Base-by-base conservation (phyloP, 2,329 filamentous ascomycete genomes). In the Capronia epimyces region DNA sequence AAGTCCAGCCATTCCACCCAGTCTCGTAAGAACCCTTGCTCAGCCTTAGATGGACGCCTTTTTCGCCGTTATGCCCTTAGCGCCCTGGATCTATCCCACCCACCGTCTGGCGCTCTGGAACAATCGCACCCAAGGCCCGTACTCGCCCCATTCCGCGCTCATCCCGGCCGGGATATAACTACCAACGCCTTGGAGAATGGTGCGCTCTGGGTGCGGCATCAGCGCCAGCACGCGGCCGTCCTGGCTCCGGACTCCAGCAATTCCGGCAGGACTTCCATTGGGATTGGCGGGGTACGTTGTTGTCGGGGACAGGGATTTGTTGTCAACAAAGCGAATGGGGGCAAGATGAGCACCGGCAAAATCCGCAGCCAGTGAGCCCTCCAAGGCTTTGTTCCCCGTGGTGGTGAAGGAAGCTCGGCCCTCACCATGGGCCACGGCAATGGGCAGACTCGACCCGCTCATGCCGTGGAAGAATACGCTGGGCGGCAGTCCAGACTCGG, bases 171-270 rank as follows among this genome's bases (percentile, higher is more conserved):
- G 86, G 55, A 85, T 72, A 67, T 84, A 95, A 67, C 86, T 91
- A 42, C 78, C 82, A 54, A 89, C 83, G 52, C 88, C 87, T 50
- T 81, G 82, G 73, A 94, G 73, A 52, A 95, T 82, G 13, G 87
- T 94, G n/a, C 89, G 80, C 73, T 96, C 89, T 1, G 89, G 89
- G 68, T 95, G 89, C 55, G 90, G 90, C 89, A 96, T 95, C 72
- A 95, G 80, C 5, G 89, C 89, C 60, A 95, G 69, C 1, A 94
- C 87, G 50, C 87, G 79, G 10, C 89, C 89, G 65, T 95, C 84
- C 37, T 74, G 78, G 62, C 81, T 89, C 61, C 84, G 77, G 21
- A 94, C 84, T 65, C 84, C 89, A 1, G 89, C 87, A 58, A 95
- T 86, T 64, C 87, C 89, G 56, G 79, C 76, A 1, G 87, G 86